These are phyloP conservation scores for Infundibulicybe gibba DNA, from an alignment of 768 basidiomycete species.

Conservation along the genomic window DNA sequence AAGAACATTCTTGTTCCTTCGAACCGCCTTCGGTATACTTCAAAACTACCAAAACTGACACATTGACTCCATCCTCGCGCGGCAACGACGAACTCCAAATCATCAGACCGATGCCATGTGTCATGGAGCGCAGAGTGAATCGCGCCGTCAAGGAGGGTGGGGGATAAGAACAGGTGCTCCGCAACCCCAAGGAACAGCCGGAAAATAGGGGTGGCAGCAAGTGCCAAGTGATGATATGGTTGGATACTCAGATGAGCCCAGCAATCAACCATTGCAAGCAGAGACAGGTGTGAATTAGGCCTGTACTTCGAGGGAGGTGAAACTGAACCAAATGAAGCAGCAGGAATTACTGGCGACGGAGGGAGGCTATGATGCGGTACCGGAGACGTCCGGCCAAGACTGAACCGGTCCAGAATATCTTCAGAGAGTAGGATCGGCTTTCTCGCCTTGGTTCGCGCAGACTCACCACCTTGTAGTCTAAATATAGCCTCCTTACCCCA, in stretches of 20 bases:
- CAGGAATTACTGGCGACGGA: conserved; percentile 31
- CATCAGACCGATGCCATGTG: conserved; percentile 79
- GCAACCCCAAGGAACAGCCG: conserved; percentile 96
- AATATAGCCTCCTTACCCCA: conserved; percentile 78
- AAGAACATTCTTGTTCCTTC: conserved; percentile 80
- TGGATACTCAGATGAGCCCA: conserved; percentile 88
- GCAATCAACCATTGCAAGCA: conserved; percentile 98
- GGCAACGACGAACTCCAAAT: conserved; percentile 91
- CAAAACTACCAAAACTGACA: conserved; percentile 89
- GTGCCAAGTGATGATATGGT: conserved; percentile 86
- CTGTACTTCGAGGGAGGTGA: conserved; percentile 38
- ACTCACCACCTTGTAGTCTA: conserved; percentile 22
- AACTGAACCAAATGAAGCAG: conserved; percentile 57
- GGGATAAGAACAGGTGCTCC: conserved; percentile 86
- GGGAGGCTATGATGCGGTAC: conserved; percentile 7
- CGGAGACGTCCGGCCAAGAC: conserved; percentile 45
- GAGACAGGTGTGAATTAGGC: conserved; percentile 87
- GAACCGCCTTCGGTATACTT: conserved; percentile 81
- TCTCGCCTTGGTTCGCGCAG: conserved; percentile 16
- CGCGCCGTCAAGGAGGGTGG: conserved; percentile 58
- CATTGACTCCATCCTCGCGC: conserved; percentile 96
- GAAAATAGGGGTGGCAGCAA: conserved; percentile 97
- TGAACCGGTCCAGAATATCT: conserved; percentile 85
- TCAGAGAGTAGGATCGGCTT: conserved; percentile 81
- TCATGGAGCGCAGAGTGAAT: conserved; percentile 75